These are phyloP conservation scores for Eurotiales sp. DNA, from an alignment of 2,329 filamentous ascomycete genomes.

Conservation along the genomic window DNA sequence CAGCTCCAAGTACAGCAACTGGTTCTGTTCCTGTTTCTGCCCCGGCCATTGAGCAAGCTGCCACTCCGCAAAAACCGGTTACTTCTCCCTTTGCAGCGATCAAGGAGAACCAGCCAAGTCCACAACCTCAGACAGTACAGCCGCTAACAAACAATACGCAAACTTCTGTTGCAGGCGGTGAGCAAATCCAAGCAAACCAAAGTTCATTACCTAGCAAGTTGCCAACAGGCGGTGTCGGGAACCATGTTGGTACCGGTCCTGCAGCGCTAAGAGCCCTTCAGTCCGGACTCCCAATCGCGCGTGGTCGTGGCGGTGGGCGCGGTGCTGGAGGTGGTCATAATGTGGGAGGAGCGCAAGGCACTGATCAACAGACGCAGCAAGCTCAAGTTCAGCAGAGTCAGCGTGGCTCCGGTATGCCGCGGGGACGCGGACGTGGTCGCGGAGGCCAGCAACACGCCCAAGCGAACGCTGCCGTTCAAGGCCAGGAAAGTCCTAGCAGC, in stretches of 20 bases:
- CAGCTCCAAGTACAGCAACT: conserved; percentile 2
- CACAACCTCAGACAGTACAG: neutral
- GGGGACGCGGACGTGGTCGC: conserved; percentile 39
- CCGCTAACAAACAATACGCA: too few species aligned
- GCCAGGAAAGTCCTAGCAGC: conserved; percentile 26
- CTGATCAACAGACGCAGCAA: conserved; percentile 9
- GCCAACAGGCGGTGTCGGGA: conserved; percentile 20
- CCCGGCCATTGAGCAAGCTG: conserved; percentile 8
- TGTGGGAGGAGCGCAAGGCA: neutral
- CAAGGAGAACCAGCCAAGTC: conserved; percentile 3
- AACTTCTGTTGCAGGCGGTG: conserved; percentile 22
- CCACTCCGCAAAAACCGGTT: conserved; percentile 18
- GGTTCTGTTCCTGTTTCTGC: neutral
- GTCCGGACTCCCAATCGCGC: conserved; percentile 44
- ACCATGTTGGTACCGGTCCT: conserved; percentile 28
- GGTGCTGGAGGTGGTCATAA: neutral
- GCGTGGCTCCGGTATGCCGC: conserved; percentile 18
- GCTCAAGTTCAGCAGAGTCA: conserved; percentile 6
- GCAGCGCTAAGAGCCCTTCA: conserved; percentile 42
- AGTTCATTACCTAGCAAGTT: conserved; percentile 31
- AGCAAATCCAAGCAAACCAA: conserved; percentile 11
- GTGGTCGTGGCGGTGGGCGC: conserved; percentile 36
- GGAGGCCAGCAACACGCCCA: conserved; percentile 28
- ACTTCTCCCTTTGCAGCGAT: conserved; percentile 8
- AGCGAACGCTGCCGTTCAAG: conserved; percentile 24